phyloP scores from a whole-genome alignment of 768 basidiomycete species.

The Suillus subaureus region DNA sequence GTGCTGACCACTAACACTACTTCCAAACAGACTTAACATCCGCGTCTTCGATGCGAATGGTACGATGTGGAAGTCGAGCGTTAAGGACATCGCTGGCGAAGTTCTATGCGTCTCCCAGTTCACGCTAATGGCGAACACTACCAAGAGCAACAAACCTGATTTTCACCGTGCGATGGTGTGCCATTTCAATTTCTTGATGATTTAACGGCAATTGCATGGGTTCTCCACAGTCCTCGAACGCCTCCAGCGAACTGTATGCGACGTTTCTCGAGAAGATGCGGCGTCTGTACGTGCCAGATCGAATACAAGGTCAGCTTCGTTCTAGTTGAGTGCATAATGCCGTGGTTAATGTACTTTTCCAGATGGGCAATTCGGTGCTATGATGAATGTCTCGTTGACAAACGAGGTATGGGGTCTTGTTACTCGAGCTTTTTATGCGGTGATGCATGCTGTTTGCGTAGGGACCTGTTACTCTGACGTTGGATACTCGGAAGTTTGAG shows the following conservation, averaged over 20 bases:
- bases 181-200: constrained; percentile 3
- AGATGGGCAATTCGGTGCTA: constrained; percentile 96
- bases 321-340: not conserved
- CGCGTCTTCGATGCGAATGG: constrained; percentile 68
- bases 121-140: constrained; percentile 83
- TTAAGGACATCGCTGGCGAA: constrained; percentile 88
- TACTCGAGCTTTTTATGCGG: constrained; percentile 5
- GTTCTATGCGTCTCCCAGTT: constrained; percentile 96
- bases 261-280: constrained; percentile 72
- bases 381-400: constrained; percentile 89
- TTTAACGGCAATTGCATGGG: not conserved
- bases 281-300: constrained; percentile 67
- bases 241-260: constrained; percentile 69
- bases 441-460: constrained; percentile 28
- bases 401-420: constrained; percentile 68
- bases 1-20: constrained; percentile 12
- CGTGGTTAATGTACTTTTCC: constrained; percentile 3
- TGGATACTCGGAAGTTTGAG: constrained; percentile 81
- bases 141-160: constrained; percentile 89
- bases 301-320: constrained; percentile 68
- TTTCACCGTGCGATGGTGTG: constrained; percentile 92
- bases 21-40: constrained; percentile 57
- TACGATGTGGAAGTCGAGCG: constrained; percentile 84
- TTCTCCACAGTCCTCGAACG: constrained; percentile 55
- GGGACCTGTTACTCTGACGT: constrained; percentile 85